Evolutionary conservation across 306 rosid species (phyloP).

Genomic region (Vachellia collinsii): DNA sequence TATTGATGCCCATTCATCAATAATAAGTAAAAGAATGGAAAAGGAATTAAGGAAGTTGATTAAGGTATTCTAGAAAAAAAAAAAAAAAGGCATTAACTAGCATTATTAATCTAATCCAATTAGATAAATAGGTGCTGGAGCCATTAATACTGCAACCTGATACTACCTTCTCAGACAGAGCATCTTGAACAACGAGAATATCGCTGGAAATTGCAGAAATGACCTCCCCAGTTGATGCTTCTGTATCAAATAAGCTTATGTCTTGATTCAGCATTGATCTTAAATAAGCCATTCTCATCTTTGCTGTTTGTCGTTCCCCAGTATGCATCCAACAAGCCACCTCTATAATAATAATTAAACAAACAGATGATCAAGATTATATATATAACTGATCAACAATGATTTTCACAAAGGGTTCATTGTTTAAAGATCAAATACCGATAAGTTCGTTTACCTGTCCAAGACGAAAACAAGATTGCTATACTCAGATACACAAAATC

Average conservation of each 20-base stretch:
- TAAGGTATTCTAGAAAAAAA: no score
- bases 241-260: conserved; percentile 87
- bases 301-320: conserved; percentile 92
- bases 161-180: conserved; percentile 80
- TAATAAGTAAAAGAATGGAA: no score
- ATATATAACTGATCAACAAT: not conserved
- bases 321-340: conserved; percentile 99
- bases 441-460: conserved; percentile 68
- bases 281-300: conserved; percentile 96
- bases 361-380: not conserved
- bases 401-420: not conserved
- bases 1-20: no score
- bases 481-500: conserved; percentile 90
- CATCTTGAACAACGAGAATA: conserved; percentile 78
- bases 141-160: no score
- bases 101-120: no score
- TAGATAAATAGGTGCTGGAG: no score
- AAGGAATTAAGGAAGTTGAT: no score
- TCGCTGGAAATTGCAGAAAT: conserved; percentile 90
- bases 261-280: conserved; percentile 89
- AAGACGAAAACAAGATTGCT: conserved; percentile 86
- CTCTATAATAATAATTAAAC: conserved; percentile 49
- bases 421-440: not conserved
- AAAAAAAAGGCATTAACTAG: no score
- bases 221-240: conserved; percentile 91